phyloP scores from a whole-genome alignment of 352 stramenopile genomes.

The Aphanomyces invadans region DNA sequence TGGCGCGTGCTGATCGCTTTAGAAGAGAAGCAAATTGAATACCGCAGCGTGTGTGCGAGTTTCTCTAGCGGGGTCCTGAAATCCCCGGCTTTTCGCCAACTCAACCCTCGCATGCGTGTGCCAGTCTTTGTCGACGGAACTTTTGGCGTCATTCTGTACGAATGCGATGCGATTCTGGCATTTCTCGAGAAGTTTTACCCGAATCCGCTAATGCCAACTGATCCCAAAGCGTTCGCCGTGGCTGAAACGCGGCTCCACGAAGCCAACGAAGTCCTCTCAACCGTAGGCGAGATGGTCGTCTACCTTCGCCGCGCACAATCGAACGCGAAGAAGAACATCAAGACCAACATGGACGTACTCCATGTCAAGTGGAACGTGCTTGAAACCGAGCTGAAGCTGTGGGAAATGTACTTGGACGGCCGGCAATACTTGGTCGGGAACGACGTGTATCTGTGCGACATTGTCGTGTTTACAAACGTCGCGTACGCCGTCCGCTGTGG shows the following conservation, averaged over 20 bases:
- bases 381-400: slow-evolving; percentile 65
- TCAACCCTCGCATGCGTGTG: slow-evolving; percentile 77
- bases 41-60: slow-evolving; percentile 72
- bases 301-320: slow-evolving; percentile 50
- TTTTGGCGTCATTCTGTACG: slow-evolving; percentile 46
- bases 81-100: slow-evolving; percentile 56
- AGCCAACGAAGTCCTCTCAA: slow-evolving; percentile 76
- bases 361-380: slow-evolving; percentile 62
- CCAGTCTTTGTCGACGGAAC: slow-evolving; percentile 58
- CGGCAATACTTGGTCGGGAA: slow-evolving; percentile 54
- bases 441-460: slow-evolving; percentile 69
- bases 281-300: slow-evolving; percentile 70
- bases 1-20: slow-evolving; percentile 78
- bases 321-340: slow-evolving; percentile 33
- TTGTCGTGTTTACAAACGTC: slow-evolving; percentile 80
- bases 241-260: slow-evolving; percentile 73
- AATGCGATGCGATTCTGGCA: slow-evolving; percentile 70
- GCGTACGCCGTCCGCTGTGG: slow-evolving; percentile 80
- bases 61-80: slow-evolving; percentile 81
- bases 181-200: slow-evolving; percentile 69
- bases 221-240: slow-evolving; percentile 40
- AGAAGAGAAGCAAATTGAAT: slow-evolving; percentile 67
- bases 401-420: slow-evolving; percentile 63
- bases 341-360: slow-evolving; percentile 43
- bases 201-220: slow-evolving; percentile 28